Evolutionary conservation across 73 alveolate species (phyloP).

Genomic region (Paramecium sonneborni): DNA sequence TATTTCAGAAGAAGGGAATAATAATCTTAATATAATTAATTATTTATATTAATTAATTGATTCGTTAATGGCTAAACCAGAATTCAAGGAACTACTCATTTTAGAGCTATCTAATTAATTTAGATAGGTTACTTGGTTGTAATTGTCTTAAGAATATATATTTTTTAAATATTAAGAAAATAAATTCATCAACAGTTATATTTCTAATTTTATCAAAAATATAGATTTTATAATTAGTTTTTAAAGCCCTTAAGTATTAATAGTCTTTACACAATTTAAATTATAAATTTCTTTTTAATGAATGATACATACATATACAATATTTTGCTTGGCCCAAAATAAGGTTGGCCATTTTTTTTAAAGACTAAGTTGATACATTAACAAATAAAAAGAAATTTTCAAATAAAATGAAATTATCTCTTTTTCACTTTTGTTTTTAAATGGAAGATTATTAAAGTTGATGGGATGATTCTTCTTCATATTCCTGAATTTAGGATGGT

Average conservation of each 20-base stretch:
- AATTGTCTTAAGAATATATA: neutral
- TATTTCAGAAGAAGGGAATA: neutral
- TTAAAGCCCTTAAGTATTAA: neutral
- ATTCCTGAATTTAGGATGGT: constrained; percentile 26
- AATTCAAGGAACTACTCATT: neutral
- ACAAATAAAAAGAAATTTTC: neutral
- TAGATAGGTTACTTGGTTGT: neutral
- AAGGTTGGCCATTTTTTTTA: constrained; percentile 32
- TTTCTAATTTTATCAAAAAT: neutral
- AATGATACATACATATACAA: neutral
- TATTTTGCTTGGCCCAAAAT: neutral
- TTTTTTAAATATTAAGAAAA: neutral
- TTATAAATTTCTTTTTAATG: neutral
- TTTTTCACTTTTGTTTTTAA: neutral
- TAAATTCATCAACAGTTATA: neutral
- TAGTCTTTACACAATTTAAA: too few species aligned
- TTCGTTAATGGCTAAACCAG: neutral
- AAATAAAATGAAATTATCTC: constrained; percentile 34
- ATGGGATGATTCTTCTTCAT: constrained; percentile 29
- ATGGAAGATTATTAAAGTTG: neutral
- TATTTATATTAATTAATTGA: neutral
- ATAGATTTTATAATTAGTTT: neutral
- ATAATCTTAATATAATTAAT: neutral
- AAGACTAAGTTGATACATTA: neutral
- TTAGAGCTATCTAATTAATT: constrained; percentile 11